Evolutionary conservation across 2,329 filamentous ascomycete genomes (phyloP).

Genomic region (Ophidiomyces ophidiicola): DNA sequence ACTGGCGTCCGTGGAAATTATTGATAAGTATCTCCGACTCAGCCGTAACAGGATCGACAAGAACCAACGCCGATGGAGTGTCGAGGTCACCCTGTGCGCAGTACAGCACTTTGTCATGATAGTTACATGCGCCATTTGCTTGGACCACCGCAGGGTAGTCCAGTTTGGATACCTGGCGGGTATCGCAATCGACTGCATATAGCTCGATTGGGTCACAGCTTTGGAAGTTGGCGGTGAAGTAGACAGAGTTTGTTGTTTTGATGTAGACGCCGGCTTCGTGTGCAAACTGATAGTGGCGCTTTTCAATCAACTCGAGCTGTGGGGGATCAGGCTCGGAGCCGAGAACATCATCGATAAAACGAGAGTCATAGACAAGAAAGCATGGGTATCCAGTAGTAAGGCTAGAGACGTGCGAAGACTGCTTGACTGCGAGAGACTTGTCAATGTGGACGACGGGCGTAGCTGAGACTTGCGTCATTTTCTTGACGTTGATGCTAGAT

Average conservation of each 20-base stretch:
- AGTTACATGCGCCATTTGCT: conserved; percentile 15
- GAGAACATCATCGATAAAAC: conserved; percentile 22
- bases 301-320: conserved; percentile 27
- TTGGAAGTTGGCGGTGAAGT: conserved; percentile 30
- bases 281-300: conserved; percentile 34
- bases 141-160: conserved; percentile 12
- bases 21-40: conserved; percentile 21
- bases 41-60: conserved; percentile 19
- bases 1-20: conserved; percentile 27
- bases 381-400: conserved; percentile 6
- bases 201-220: conserved; percentile 19
- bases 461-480: neutral
- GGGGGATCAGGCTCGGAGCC: conserved; percentile 26
- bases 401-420: conserved; percentile 10
- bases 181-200: conserved; percentile 14
- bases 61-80: conserved; percentile 16
- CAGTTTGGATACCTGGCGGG: conserved; percentile 13
- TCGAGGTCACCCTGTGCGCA: conserved; percentile 31
- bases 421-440: conserved; percentile 12
- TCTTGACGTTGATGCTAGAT: neutral
- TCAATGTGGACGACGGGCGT: conserved; percentile 11
- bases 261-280: conserved; percentile 38
- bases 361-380: conserved; percentile 16
- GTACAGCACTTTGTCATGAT: conserved; percentile 28
- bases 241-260: conserved; percentile 23